Conservation (phyloP, 2,329 filamentous ascomycete genomes). For the Penicillium sp. region DNA sequence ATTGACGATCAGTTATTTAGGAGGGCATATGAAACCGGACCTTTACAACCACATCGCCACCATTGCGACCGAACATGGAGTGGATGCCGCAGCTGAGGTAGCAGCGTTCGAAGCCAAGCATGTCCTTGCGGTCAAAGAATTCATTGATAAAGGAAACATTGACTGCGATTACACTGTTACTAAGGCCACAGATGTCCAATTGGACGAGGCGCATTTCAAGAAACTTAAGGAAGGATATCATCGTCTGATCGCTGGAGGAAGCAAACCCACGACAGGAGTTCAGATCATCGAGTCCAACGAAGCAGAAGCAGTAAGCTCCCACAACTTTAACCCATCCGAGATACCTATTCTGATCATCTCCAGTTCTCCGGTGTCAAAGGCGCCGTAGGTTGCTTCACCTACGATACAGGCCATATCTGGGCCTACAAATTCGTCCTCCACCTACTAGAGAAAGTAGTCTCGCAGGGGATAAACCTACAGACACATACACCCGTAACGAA, state of each 20-base stretch:
- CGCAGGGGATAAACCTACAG: slow-evolving; percentile 52
- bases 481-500: slow-evolving; percentile 50
- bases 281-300: slow-evolving; percentile 20
- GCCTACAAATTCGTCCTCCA: slow-evolving; percentile 81
- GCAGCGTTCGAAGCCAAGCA: slow-evolving; percentile 43
- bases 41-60: slow-evolving; percentile 39
- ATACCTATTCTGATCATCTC: not conserved
- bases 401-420: slow-evolving; percentile 37
- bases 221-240: slow-evolving; percentile 33
- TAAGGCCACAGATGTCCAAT: slow-evolving; percentile 40
- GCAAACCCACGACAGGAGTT: slow-evolving; percentile 30
- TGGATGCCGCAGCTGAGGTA: slow-evolving; percentile 39
- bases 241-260: slow-evolving; percentile 25
- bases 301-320: slow-evolving; percentile 25
- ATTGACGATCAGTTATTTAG: slow-evolving; percentile 10
- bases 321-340: not conserved
- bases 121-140: slow-evolving; percentile 39
- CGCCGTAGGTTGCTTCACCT: slow-evolving; percentile 35
- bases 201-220: slow-evolving; percentile 30
- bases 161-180: slow-evolving; percentile 47
- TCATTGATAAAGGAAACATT: slow-evolving; percentile 43
- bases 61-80: slow-evolving; percentile 33
- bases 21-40: slow-evolving; percentile 46
- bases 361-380: slow-evolving; percentile 41
- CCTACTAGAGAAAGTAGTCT: slow-evolving; percentile 63